Conservation (phyloP, 768 basidiomycete genomes). For the Hemileccinum impolitum region DNA sequence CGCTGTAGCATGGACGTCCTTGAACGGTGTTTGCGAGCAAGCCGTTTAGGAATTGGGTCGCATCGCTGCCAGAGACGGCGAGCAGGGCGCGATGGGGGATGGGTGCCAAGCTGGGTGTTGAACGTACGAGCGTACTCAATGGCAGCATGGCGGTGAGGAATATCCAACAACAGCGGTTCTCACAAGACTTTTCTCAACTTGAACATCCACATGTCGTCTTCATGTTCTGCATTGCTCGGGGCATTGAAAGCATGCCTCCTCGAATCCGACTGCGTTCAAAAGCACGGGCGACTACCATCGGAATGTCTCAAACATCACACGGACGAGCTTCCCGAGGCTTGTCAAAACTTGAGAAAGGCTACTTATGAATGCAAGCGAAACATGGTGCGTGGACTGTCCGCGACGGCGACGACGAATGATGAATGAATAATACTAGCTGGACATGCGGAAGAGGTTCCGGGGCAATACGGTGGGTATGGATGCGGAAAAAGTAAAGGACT, state of each 20-base stretch:
- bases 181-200: not conserved
- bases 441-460: conserved; percentile 81
- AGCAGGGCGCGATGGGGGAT: conserved; percentile 66
- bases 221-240: conserved; percentile 70
- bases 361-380: conserved; percentile 90
- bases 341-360: conserved; percentile 73
- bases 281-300: conserved; percentile 74
- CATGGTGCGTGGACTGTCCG: conserved; percentile 52
- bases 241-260: conserved; percentile 84
- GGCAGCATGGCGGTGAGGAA: conserved; percentile 19
- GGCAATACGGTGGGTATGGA: conserved; percentile 64
- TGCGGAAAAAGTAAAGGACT: conserved; percentile 10
- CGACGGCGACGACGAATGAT: not conserved
- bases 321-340: conserved; percentile 76
- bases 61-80: conserved; percentile 77
- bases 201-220: conserved; percentile 60
- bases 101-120: conserved; percentile 53
- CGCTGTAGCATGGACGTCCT: conserved; percentile 57
- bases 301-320: conserved; percentile 77
- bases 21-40: conserved; percentile 54
- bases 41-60: conserved; percentile 79
- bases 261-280: conserved; percentile 83
- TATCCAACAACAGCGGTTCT: conserved; percentile 6
- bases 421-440: conserved; percentile 45
- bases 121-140: conserved; percentile 43